Percentiles rank a stretch among this genome's conserved stretches.
Evolutionary conservation across 2,329 filamentous ascomycete genomes (phyloP).

Genomic region (Aureobasidium sp.): DNA sequence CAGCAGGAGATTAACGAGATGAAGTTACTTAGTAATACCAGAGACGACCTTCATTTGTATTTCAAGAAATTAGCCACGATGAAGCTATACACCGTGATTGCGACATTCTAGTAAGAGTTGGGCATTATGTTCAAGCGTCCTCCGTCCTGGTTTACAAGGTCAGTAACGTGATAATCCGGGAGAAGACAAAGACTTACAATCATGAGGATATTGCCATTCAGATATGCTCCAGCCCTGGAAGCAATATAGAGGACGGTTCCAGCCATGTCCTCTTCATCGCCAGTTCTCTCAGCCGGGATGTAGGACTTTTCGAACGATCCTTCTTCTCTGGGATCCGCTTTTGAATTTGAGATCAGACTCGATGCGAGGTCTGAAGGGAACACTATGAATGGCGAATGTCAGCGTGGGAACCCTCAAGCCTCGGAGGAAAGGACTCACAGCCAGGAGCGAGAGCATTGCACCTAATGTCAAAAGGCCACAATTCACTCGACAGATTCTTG

Average conservation of each 20-base stretch:
- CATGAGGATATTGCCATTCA: constrained; percentile 55
- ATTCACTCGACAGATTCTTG: constrained; percentile 38
- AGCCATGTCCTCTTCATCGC: constrained; percentile 53
- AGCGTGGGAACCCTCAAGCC: too few species aligned
- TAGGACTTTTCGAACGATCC: constrained; percentile 34
- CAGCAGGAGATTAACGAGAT: neutral
- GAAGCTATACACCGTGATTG: too few species aligned
- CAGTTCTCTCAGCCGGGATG: constrained; percentile 50
- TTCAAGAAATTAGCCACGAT: too few species aligned
- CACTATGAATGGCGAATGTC: constrained; percentile 31
- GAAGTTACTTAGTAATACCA: neutral
- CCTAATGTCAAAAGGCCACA: constrained; percentile 36
- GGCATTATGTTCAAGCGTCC: constrained; percentile 50
- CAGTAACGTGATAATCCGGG: neutral
- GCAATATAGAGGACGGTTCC: constrained; percentile 58
- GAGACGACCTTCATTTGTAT: neutral
- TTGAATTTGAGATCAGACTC: constrained; percentile 30
- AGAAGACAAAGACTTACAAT: constrained; percentile 20
- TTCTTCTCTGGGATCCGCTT: constrained; percentile 30
- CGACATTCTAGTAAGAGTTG: constrained; percentile 36
- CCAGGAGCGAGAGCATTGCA: constrained; percentile 46
- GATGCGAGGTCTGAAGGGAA: constrained; percentile 57
- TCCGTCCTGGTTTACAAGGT: constrained; percentile 39
- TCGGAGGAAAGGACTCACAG: constrained; percentile 11
- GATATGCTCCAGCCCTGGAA: constrained; percentile 55